phyloP scores from a whole-genome alignment of 164 flowering plant species.

The Stephania japonica region DNA sequence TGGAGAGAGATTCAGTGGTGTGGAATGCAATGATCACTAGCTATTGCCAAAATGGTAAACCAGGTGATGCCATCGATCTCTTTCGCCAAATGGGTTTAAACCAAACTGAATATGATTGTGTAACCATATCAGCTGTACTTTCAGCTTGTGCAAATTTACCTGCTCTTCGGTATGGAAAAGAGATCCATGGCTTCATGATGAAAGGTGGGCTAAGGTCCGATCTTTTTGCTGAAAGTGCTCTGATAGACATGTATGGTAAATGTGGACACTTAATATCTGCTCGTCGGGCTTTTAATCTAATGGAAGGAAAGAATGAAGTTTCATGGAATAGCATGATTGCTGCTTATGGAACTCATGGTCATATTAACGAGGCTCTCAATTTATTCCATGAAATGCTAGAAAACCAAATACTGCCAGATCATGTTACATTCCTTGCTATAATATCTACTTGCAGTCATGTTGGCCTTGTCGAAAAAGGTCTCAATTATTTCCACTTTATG shows the following conservation, averaged over 20 bases:
- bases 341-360: slow-evolving; percentile 77
- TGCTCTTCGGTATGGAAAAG: slow-evolving; percentile 59
- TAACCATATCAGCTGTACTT: slow-evolving; percentile 69
- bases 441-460: slow-evolving; percentile 79
- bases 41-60: slow-evolving; percentile 60
- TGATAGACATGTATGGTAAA: slow-evolving; percentile 78
- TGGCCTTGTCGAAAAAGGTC: slow-evolving; percentile 64
- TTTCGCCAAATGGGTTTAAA: slow-evolving; percentile 56
- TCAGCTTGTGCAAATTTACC: slow-evolving; percentile 71
- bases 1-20: slow-evolving; percentile 49
- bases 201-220: slow-evolving; percentile 41
- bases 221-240: slow-evolving; percentile 47
- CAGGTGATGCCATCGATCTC: slow-evolving; percentile 59
- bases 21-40: slow-evolving; percentile 82
- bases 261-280: slow-evolving; percentile 60
- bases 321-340: slow-evolving; percentile 89
- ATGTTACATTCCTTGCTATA: slow-evolving; percentile 70
- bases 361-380: slow-evolving; percentile 34
- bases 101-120: slow-evolving; percentile 44
- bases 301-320: slow-evolving; percentile 60
- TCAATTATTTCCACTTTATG: slow-evolving; percentile 46
- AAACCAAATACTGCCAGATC: slow-evolving; percentile 60
- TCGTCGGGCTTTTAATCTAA: slow-evolving; percentile 48
- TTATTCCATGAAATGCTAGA: slow-evolving; percentile 52
- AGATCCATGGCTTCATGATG: slow-evolving; percentile 60